These are phyloP conservation scores for Nicotiana otophora DNA, from an alignment of 257 asterid species.

Conservation along the genomic window DNA sequence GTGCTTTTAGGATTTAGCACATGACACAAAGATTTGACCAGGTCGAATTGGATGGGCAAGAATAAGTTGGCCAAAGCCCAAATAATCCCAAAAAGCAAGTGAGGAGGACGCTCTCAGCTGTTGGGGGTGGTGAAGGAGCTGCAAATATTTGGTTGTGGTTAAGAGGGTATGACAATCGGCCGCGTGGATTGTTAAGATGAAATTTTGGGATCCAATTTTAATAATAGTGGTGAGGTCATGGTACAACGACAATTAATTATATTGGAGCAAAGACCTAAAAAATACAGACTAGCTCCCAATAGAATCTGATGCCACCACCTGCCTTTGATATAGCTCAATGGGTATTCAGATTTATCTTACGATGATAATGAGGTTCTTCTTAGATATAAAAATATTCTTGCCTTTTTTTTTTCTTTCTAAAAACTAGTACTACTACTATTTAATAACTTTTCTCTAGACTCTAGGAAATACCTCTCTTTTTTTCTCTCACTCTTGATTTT, in stretches of 20 bases:
- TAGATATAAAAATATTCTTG: background rate
- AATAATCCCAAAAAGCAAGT: background rate
- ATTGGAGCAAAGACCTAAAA: background rate
- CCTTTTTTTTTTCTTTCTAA: no score
- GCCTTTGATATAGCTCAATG: background rate
- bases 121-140: background rate
- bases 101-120: background rate
- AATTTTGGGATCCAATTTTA: background rate
- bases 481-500: background rate
- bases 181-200: conserved; percentile 1
- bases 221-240: background rate
- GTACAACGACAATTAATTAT: background rate
- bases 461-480: no score
- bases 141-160: background rate
- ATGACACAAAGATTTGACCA: no score
- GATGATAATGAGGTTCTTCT: background rate
- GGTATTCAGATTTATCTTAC: background rate
- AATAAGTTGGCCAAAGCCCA: background rate
- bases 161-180: background rate
- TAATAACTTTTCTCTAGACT: background rate
- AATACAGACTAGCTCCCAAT: background rate
- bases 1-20: no score
- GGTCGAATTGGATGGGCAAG: background rate
- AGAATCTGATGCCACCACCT: conserved; percentile 5
- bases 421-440: background rate